Base-by-base conservation (phyloP, 352 stramenopile species). In the Phytophthora pluvialis region DNA sequence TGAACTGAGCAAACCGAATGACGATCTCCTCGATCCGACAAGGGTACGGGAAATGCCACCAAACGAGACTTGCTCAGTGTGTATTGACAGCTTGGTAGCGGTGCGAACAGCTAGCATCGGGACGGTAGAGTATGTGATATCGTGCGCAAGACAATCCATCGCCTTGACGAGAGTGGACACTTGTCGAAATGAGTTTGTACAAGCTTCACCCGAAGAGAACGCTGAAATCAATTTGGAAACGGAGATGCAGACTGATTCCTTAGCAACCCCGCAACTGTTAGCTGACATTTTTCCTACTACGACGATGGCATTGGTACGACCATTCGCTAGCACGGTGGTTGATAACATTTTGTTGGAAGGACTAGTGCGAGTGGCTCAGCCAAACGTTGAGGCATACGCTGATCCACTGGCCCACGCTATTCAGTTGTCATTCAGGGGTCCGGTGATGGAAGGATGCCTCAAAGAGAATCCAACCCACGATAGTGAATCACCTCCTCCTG, bases 111-210 rank as follows among this genome's bases (percentile, higher is more conserved):
- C 26, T 8, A 45, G 48, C 25, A 42, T 32, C 6, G 35, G 42
- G 2, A 38, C 26, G 9, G 49, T 66, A 18, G 43, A 61, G 4
- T 42, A 53, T 10, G 29, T 44, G 11, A 53, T 61, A 52, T 51
- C 47, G 26, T 47, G 46, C n/a, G 61, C 61, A 21, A 65, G 25
- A 1, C 31, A 55, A 12, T 59, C 39, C 4, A 38, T 51, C 32
- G 26, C 18, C 7, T 18, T 35, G 4, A 70, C 33, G 26, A 45
- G 13, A 15, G 21, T 38, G 25, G 25, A 40, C 35, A 32, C 11
- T 18, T 10, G 25, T 21, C 21, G 21, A 15, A 31, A 52, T 8
- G 26, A 53, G 11, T 31, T 56, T 25, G 2, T 21, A 21, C 21
- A 21, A 21, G 21, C 21, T 21, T 21, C 21, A 21, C 21, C 21